These are phyloP conservation scores for Eucalyptus viminalis DNA, from an alignment of 345 rosid species.

Conservation along the genomic window DNA sequence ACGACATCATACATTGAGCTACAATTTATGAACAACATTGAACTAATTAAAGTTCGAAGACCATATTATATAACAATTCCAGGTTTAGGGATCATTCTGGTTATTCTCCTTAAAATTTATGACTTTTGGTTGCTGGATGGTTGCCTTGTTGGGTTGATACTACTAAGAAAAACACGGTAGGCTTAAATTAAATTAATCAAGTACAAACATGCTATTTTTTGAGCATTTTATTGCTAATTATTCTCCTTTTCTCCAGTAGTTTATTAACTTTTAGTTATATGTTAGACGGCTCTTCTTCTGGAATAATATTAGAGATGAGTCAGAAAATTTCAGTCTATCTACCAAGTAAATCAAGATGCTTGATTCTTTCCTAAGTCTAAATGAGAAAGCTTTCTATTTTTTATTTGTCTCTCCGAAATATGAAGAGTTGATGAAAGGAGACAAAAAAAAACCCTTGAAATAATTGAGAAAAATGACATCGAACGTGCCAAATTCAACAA, in stretches of 20 bases:
- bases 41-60: too few relatives aligned
- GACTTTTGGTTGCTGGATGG: neutral
- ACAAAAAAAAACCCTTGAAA: neutral
- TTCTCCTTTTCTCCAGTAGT: neutral
- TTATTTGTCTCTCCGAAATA: neutral
- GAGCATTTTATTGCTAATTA: neutral
- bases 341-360: neutral
- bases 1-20: rapidly evolving
- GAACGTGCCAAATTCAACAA: neutral
- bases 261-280: neutral
- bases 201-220: neutral
- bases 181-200: neutral
- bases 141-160: neutral
- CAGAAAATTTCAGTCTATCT: neutral
- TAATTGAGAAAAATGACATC: neutral
- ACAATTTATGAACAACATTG: neutral
- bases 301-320: neutral
- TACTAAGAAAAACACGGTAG: neutral
- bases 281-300: neutral
- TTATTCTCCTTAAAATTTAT: neutral
- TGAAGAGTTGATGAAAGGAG: neutral
- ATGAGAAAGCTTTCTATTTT: neutral
- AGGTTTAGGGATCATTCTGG: too few relatives aligned
- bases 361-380: neutral
- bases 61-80: rapidly evolving